Evolutionary conservation across 441 rosid genomes (phyloP).

Genomic region (Geranium incanum): DNA sequence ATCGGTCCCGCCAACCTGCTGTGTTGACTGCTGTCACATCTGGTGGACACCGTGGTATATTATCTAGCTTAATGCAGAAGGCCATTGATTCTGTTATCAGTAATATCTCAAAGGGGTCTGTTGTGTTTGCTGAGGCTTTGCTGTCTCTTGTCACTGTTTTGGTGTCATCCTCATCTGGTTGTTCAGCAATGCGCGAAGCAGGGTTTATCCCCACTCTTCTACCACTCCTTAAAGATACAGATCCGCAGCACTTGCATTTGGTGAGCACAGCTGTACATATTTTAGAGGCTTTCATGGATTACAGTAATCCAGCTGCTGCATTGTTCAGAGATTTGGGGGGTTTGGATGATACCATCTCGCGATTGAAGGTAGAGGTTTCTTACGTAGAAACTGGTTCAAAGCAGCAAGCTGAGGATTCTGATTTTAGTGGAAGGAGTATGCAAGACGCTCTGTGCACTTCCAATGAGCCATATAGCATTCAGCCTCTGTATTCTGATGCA

Average conservation of each 20-base stretch:
- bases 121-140: conserved; percentile 87
- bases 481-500: conserved; percentile 76
- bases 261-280: conserved; percentile 84
- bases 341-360: conserved; percentile 82
- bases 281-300: conserved; percentile 92
- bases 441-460: conserved; percentile 40
- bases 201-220: conserved; percentile 89
- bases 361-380: conserved; percentile 77
- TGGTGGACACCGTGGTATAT: conserved; percentile 86
- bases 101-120: conserved; percentile 68
- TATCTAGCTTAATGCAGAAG: conserved; percentile 89
- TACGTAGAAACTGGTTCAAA: conserved; percentile 50
- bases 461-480: conserved; percentile 48
- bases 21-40: conserved; percentile 86
- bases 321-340: conserved; percentile 96
- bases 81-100: conserved; percentile 70
- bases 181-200: conserved; percentile 95
- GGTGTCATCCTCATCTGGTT: conserved; percentile 88
- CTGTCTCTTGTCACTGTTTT: conserved; percentile 82
- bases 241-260: conserved; percentile 88
- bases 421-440: conserved; percentile 34
- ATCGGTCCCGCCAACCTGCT: conserved; percentile 77
- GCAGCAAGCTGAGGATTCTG: conserved; percentile 50
- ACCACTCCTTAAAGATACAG: conserved; percentile 90
- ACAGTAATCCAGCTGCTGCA: conserved; percentile 89